Evolutionary conservation across 179 eudicot genomes (phyloP), one percentile per base, ranked within the genome.

Genomic region (Gypsophila paniculata): DNA sequence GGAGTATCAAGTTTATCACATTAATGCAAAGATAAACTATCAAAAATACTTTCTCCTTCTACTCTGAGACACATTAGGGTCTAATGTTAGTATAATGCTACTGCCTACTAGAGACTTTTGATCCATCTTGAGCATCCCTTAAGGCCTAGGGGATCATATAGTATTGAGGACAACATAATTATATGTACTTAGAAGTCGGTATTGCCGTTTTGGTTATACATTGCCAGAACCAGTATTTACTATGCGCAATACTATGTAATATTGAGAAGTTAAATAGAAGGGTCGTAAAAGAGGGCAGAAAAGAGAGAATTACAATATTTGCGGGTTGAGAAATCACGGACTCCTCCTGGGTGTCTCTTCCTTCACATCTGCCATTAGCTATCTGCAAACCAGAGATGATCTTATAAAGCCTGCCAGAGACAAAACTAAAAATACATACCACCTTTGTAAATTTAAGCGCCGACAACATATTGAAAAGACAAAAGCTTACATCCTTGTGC

Each of bases 401-500:
- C 60, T 77, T 79, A 55, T 65, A 70, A 46, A 58, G 25, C 71
- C 86, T 81, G 74, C 42, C 71, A 61, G 25, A 32, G 71, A 64
- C 36, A 5, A 19, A 70, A 66, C 21, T 51, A 9, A 54, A 22
- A 7, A 12, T 1, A 10, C 14, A 39, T 5, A 65, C 44, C 4
- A 5, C 10, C n/a, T 26, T 58, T n/a, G n/a, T 25, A 34, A 48
- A 63, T 12, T 23, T 18, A 19, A 1, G 0, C 22, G 12, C 14
- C 36, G 52, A 36, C 51, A 62, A 6, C 12, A 23, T 46, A 57
- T 54, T 72, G 49, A 5, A 29, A 71, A 61, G 22, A 64, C 14
- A 65, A 72, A 69, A 69, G 38, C 87, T 82, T 81, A 86, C 93
- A 44, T 86, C 77, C 72, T 79, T 80, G 13, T 84, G 83, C 71